phyloP scores from a whole-genome alignment of 805 yeast genomes.

The Ogataea glucozyma region DNA sequence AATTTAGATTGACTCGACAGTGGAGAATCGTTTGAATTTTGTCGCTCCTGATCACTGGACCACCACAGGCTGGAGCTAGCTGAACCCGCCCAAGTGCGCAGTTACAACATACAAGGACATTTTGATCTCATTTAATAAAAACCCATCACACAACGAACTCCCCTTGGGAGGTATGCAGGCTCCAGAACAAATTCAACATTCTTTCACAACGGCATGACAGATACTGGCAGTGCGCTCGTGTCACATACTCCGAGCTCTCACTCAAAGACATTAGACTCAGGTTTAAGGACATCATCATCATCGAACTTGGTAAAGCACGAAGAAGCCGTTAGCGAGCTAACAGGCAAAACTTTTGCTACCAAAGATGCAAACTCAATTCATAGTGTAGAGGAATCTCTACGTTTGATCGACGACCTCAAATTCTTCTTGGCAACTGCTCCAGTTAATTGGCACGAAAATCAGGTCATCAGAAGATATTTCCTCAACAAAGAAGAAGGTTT shows the following conservation, averaged over 20 bases:
- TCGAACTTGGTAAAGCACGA: constrained; percentile 1
- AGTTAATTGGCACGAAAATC: constrained; percentile 87
- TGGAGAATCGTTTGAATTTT: constrained; percentile 1
- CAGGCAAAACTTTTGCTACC: constrained; percentile 3
- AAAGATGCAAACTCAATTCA: constrained; percentile 3
- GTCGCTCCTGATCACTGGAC: neutral
- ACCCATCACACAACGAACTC: neutral
- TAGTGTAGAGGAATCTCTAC: constrained; percentile 50
- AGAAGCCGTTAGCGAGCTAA: constrained; percentile 7
- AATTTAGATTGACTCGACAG: constrained; percentile 1
- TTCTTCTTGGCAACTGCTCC: constrained; percentile 93
- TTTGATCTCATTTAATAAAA: neutral
- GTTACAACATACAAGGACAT: constrained; percentile 1
- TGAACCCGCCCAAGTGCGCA: constrained; percentile 4
- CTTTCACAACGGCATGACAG: constrained; percentile 1
- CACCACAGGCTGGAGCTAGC: constrained; percentile 9
- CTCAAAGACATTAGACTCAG: neutral
- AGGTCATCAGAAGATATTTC: constrained; percentile 81
- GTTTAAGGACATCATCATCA: neutral
- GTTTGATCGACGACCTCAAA: constrained; percentile 74
- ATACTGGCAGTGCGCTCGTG: neutral
- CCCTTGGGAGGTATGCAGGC: constrained; percentile 8
- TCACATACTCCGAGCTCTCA: constrained; percentile 2
- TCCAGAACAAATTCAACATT: constrained; percentile 1
- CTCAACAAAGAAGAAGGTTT: constrained; percentile 88